Base-by-base conservation (phyloP, 768 basidiomycete genomes). In the Boletus rubropictus region DNA sequence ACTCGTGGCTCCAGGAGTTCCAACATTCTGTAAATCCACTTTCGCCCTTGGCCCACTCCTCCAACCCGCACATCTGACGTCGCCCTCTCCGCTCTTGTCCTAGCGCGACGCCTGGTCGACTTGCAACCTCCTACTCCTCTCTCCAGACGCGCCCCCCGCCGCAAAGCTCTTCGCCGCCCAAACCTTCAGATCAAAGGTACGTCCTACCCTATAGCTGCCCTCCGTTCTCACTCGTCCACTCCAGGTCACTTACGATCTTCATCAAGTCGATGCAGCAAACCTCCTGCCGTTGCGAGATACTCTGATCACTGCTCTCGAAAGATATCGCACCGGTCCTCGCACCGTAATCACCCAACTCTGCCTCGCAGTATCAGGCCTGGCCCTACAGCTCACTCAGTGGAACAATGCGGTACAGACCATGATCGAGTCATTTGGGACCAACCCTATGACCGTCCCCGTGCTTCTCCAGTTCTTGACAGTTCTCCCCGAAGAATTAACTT, bases 91-190 rank as follows among this genome's bases (percentile, higher is more conserved):
- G 31, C 42, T 21, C 21, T 32, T 42, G 75, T 75, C 74, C 70
- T 79, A 99, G 96, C 78, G 82, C 67, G 91, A 96, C 69, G 94
- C 96, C 57, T 99, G 96, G 96, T 78, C 84, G 57, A 89, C 89
- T 42, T 96, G 92, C 69, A 94, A 95, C 71, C 76, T 86, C 67
- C 81, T 99, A 57, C 80, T 99, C 54, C 80, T 85, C 53, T 81
- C 84, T 5, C 79, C 83, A 37, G 86, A 91, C 56, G 81, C 81
- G 3, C 87, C 90, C 3, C 64, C 73, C 27, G 78, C 89, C 44
- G 89, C 90, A 32, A 89, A 91, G 65, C 69, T 96, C 43, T 97
- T 99, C 61, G 94, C 93, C 8, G 93, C 95, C 1, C 96, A 99
- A 69, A 98, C 96, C 0, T 89, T 99, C 64, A 77, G 94, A 63